Evolutionary conservation across 2,329 filamentous ascomycete species (phyloP).

Genomic region (Gyromitra esculenta): DNA sequence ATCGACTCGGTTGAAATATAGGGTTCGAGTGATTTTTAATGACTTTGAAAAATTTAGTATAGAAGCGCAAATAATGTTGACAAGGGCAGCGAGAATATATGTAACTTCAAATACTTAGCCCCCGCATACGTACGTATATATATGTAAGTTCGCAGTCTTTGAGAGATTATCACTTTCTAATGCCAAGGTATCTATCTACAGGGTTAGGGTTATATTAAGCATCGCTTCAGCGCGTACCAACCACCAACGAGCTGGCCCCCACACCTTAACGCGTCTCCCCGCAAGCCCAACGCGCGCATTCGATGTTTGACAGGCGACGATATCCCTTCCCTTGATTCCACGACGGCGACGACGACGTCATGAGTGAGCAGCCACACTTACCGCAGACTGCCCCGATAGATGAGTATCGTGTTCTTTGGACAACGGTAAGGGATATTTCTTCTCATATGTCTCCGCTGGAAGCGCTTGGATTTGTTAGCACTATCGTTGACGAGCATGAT

Average conservation of each 20-base stretch:
- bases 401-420: slow-evolving; percentile 57
- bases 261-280: slow-evolving; percentile 44
- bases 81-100: no score
- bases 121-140: no score
- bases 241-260: slow-evolving; percentile 1
- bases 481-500: slow-evolving; percentile 1
- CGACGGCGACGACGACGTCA: slow-evolving; percentile 9
- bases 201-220: slow-evolving; percentile 10
- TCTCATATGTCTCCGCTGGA: background rate
- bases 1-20: no score
- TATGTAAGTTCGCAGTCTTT: no score
- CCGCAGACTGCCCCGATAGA: slow-evolving; percentile 56
- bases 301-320: background rate
- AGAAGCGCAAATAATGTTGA: no score
- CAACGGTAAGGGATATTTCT: slow-evolving; percentile 48
- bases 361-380: slow-evolving; percentile 30
- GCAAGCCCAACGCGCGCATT: slow-evolving; percentile 21
- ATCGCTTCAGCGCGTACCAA: background rate
- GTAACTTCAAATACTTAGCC: no score
- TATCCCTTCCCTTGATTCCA: background rate
- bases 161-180: no score
- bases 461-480: background rate
- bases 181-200: background rate
- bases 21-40: no score
- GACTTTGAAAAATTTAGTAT: no score